Evolutionary conservation across 768 basidiomycete genomes (phyloP).

Genomic region (Atractiella rhizophila): DNA sequence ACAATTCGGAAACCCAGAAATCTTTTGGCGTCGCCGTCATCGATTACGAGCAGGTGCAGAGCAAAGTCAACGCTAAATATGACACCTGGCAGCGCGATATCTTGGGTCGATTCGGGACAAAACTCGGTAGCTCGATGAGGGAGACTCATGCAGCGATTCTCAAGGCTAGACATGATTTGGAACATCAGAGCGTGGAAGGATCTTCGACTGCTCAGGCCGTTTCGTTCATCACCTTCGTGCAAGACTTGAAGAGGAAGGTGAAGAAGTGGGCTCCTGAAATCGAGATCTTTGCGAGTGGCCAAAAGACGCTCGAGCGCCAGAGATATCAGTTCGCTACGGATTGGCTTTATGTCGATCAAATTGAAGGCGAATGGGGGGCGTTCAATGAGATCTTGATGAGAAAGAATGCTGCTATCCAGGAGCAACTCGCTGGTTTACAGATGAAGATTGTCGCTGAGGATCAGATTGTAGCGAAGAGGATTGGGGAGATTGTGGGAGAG

Average conservation of each 20-base stretch:
- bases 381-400: conserved; percentile 93
- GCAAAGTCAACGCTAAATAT: conserved; percentile 92
- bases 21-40: conserved; percentile 80
- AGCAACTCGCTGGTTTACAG: conserved; percentile 92
- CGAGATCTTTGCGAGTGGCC: conserved; percentile 74
- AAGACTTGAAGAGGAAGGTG: conserved; percentile 91
- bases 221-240: conserved; percentile 95
- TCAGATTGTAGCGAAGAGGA: conserved; percentile 89
- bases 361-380: conserved; percentile 92
- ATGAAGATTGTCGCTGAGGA: conserved; percentile 98
- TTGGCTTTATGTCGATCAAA: conserved; percentile 95
- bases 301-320: conserved; percentile 91
- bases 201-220: conserved; percentile 88
- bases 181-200: conserved; percentile 87
- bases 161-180: conserved; percentile 83
- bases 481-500: conserved; percentile 63
- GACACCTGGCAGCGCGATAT: conserved; percentile 96
- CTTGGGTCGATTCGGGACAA: conserved; percentile 66
- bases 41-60: conserved; percentile 94
- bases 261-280: conserved; percentile 93
- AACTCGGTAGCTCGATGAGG: conserved; percentile 86
- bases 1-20: conserved; percentile 79
- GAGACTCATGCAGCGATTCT: conserved; percentile 82
- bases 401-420: conserved; percentile 94
- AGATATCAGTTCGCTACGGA: conserved; percentile 89